Conservation (phyloP, 2,329 filamentous ascomycete species). For the Geosmithia flava region DNA sequence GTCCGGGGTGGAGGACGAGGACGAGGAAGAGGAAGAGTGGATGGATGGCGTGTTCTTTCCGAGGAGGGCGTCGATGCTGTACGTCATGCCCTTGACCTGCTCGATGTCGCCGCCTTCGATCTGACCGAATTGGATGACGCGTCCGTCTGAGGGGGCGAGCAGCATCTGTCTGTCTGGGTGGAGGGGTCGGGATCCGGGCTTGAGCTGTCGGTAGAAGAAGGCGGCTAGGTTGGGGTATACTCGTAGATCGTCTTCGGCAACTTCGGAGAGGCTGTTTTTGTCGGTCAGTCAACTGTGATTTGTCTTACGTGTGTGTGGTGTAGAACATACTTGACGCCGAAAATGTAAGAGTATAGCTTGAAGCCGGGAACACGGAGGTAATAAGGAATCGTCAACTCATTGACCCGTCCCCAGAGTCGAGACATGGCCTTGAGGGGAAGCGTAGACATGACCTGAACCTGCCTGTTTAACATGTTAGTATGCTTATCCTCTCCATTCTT, state of each 20-base stretch:
- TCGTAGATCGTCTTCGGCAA: slow-evolving; percentile 78
- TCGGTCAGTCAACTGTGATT: neutral
- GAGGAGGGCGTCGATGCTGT: slow-evolving; percentile 84
- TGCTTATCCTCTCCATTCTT: neutral
- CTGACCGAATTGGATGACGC: slow-evolving; percentile 79
- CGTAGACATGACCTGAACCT: slow-evolving; percentile 88
- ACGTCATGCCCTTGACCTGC: slow-evolving; percentile 98
- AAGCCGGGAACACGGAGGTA: slow-evolving; percentile 82
- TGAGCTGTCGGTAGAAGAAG: slow-evolving; percentile 94
- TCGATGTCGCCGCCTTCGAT: slow-evolving; percentile 93
- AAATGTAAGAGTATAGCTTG: slow-evolving; percentile 80
- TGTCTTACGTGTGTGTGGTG: neutral
- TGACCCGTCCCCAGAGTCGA: slow-evolving; percentile 81
- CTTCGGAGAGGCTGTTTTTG: slow-evolving; percentile 57
- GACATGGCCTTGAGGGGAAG: slow-evolving; percentile 84
- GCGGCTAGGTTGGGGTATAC: slow-evolving; percentile 85
- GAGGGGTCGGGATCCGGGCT: slow-evolving; percentile 75
- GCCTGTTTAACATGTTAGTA: slow-evolving; percentile 33
- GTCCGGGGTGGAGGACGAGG: slow-evolving; percentile 9
- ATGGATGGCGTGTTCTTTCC: slow-evolving; percentile 50
- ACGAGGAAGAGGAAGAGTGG: slow-evolving; percentile 18
- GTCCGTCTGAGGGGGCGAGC: slow-evolving; percentile 81
- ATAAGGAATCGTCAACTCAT: slow-evolving; percentile 79
- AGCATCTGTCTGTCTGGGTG: slow-evolving; percentile 71
- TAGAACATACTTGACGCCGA: slow-evolving; percentile 62